Evolutionary conservation across 1,284 basidiomycete species (phyloP).

Genomic region (Porogramme epimiltina): DNA sequence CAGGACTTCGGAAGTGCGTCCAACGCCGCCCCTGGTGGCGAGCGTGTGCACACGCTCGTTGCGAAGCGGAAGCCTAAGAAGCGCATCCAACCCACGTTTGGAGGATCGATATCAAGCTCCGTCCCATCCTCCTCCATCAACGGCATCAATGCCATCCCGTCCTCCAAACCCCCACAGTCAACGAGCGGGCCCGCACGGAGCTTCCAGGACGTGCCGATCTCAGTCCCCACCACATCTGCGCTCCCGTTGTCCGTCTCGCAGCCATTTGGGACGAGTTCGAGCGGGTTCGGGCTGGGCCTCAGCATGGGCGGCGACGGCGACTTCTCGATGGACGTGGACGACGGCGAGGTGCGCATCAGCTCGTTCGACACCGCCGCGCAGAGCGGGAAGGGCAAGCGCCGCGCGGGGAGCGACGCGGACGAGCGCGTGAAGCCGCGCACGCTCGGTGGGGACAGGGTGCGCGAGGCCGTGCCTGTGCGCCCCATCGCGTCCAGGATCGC

Average conservation of each 20-base stretch:
- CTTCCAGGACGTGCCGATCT: conserved; percentile 26
- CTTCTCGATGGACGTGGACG: conserved; percentile 39
- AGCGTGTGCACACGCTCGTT: conserved; percentile 70
- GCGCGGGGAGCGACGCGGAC: conserved; percentile 49
- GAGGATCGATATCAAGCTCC: conserved; percentile 33
- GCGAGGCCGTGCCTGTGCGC: conserved; percentile 51
- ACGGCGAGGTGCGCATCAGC: conserved; percentile 56
- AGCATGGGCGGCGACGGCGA: conserved; percentile 22
- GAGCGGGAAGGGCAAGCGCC: conserved; percentile 48
- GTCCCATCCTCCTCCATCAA: conserved; percentile 39
- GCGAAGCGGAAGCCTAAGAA: conserved; percentile 71
- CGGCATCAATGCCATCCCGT: conserved; percentile 15
- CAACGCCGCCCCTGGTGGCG: conserved; percentile 38
- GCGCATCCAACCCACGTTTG: conserved; percentile 58
- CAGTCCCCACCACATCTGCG: conserved; percentile 17
- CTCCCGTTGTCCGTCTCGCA: conserved; percentile 12
- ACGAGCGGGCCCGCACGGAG: conserved; percentile 15
- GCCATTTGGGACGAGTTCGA: conserved; percentile 19
- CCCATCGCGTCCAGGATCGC: conserved; percentile 44
- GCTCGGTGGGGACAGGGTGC: conserved; percentile 68
- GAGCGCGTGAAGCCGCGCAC: conserved; percentile 57
- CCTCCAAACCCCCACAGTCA: conserved; percentile 14
- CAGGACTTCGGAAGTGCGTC: conserved; percentile 37
- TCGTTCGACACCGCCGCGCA: conserved; percentile 39
- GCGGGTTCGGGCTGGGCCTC: conserved; percentile 17